Evolutionary conservation across 345 rosid genomes (phyloP).

Genomic region (Melaleuca quinquenervia): DNA sequence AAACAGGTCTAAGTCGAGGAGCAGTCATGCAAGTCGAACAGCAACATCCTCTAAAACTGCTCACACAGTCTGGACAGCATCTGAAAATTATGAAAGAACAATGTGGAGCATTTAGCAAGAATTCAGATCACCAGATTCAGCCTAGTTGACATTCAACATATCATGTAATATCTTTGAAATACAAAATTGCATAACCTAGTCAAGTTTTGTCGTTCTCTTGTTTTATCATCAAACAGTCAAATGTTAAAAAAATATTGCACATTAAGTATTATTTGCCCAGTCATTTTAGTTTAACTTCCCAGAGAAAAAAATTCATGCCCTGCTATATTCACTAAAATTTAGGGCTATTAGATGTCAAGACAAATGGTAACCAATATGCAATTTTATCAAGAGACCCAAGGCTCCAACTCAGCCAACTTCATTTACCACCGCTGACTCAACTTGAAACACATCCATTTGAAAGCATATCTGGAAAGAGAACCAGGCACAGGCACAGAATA

Average conservation of each 20-base stretch:
- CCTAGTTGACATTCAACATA: background rate
- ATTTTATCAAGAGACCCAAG: background rate
- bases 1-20: conserved; percentile 70
- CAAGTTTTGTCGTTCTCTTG: background rate
- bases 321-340: background rate
- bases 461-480: background rate
- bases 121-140: background rate
- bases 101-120: background rate
- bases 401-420: background rate
- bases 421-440: background rate
- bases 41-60: conserved; percentile 65
- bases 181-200: background rate
- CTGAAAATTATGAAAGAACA: conserved; percentile 21
- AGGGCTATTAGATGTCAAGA: background rate
- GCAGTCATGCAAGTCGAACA: conserved; percentile 53
- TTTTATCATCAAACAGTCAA: background rate
- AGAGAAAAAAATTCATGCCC: background rate
- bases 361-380: background rate
- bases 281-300: background rate
- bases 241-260: background rate
- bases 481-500: background rate
- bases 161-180: background rate
- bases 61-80: conserved; percentile 50
- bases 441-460: background rate
- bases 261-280: background rate